phyloP scores from a whole-genome alignment of 768 basidiomycete species.

The Rhizopogon sp. region DNA sequence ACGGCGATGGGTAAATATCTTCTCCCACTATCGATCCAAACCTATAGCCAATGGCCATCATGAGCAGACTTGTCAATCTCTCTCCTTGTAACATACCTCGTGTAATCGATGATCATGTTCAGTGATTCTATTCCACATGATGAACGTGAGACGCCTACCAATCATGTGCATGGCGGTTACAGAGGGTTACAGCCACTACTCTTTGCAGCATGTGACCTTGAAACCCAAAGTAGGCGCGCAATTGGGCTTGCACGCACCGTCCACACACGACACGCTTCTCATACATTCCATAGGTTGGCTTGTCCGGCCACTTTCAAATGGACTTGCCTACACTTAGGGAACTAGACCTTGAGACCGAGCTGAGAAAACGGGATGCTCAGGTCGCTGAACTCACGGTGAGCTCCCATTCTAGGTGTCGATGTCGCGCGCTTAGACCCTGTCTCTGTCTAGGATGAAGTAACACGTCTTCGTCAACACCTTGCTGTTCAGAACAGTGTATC shows the following conservation, averaged over 20 bases:
- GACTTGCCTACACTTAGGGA: constrained; percentile 71
- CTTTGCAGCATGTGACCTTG: constrained; percentile 23
- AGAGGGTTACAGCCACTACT: constrained; percentile 26
- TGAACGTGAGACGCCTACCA: not conserved
- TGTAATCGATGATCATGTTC: not conserved
- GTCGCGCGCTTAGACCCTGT: constrained; percentile 8
- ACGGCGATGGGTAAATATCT: too few relatives aligned
- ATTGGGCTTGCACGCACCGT: constrained; percentile 23
- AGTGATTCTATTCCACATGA: not conserved
- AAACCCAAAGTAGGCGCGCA: constrained; percentile 20
- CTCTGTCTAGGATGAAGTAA: constrained; percentile 61
- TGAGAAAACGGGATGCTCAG: constrained; percentile 73
- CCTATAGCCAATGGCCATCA: not conserved
- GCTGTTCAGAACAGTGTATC: constrained; percentile 55
- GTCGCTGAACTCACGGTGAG: constrained; percentile 69
- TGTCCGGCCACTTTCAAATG: constrained; percentile 35
- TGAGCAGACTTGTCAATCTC: not conserved
- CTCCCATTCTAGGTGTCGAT: constrained; percentile 16
- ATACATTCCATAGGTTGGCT: constrained; percentile 6
- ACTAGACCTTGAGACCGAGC: constrained; percentile 72
- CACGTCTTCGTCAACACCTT: constrained; percentile 61
- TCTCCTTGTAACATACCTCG: not conserved
- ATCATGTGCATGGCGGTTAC: too few relatives aligned
- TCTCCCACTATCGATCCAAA: not conserved
- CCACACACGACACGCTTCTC: constrained; percentile 15